Base-by-base conservation (phyloP, 2,329 filamentous ascomycete genomes). In the Colletotrichum sp. region DNA sequence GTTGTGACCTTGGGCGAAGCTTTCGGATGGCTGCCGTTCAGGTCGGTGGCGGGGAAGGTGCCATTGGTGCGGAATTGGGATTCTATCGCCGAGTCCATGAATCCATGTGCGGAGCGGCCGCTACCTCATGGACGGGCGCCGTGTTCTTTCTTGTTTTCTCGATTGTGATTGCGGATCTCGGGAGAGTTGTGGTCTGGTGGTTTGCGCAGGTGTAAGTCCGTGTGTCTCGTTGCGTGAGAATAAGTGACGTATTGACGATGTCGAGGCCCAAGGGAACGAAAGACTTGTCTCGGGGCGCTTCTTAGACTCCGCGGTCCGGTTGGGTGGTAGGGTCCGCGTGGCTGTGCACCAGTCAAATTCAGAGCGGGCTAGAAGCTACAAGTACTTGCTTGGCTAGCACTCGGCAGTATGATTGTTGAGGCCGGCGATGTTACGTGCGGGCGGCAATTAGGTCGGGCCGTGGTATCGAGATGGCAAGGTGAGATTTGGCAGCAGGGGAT, bases 81-180 rank as follows among this genome's bases (percentile, higher is more conserved):
- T 63, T 66, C 74, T 69, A 76, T 71, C 65, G 67, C 76, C 61
- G 76, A 76, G 74, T 77, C 76, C 76, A 77, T 77, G 67, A 71
- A 77, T 71, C 76, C 74, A 77, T 77, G 68, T 73, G 70, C 68
- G 57, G 63, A 44, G 28, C 63, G 74, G 60, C 27, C 52, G 74
- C 60, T 75, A 75, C 71, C 71, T 76, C 74, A 75, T 67, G 66
- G 72, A 76, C 55, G 36, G 69, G 67, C 59, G 39, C 57, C 32
- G 64, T 52, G 22, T n/a, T 52, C 44, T 52, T 64, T 52, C 22
- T 1, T 5, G 27, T 22, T 27, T 65, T 57, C 39, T 55, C 68
- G 36, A 30, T 57, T 71, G 59, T 25, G 39, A 39, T 36, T 63
- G 57, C 36, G 68, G n/a, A 64, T 16, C 36, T 61, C 57, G 64